Evolutionary conservation across 331 rosid genomes (phyloP).

Genomic region (Erythrophleum ivorense): DNA sequence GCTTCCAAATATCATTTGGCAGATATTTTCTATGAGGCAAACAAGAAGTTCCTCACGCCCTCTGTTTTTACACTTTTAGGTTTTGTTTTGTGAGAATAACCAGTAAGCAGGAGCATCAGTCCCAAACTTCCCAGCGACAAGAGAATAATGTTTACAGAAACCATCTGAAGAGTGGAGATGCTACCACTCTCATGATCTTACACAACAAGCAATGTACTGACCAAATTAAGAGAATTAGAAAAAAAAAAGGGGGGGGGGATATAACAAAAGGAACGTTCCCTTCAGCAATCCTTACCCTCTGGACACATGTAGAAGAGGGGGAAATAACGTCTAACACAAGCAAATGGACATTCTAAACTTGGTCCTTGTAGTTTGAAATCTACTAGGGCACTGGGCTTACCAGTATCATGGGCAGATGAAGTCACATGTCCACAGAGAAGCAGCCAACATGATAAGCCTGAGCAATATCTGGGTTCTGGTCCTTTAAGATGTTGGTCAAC

Average conservation of each 20-base stretch:
- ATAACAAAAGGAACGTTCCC: not conserved
- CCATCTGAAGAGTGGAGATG: constrained; percentile 16
- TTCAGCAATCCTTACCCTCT: not conserved
- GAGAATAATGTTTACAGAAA: constrained; percentile 17
- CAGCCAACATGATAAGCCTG: constrained; percentile 78
- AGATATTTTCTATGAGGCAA: constrained; percentile 29
- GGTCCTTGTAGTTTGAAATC: constrained; percentile 26
- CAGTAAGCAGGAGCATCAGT: not conserved
- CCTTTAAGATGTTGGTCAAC: constrained; percentile 53
- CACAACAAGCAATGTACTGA: not conserved
- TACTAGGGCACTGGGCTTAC: constrained; percentile 42
- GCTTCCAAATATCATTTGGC: constrained; percentile 21
- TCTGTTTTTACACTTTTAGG: not conserved
- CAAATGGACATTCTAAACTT: constrained; percentile 32
- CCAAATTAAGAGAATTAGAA: not conserved
- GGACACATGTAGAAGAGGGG: not conserved
- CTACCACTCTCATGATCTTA: constrained; percentile 12
- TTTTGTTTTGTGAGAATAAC: constrained; percentile 24
- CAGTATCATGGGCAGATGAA: constrained; percentile 27
- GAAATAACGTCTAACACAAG: constrained; percentile 8
- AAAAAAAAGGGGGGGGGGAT: not conserved
- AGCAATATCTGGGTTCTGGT: constrained; percentile 52
- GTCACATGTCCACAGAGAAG: constrained; percentile 60
- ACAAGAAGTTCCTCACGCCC: constrained; percentile 21
- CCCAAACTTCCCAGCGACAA: constrained; percentile 29